Base-by-base conservation (phyloP, 2,329 filamentous ascomycete species). In the Didymella glomerata region DNA sequence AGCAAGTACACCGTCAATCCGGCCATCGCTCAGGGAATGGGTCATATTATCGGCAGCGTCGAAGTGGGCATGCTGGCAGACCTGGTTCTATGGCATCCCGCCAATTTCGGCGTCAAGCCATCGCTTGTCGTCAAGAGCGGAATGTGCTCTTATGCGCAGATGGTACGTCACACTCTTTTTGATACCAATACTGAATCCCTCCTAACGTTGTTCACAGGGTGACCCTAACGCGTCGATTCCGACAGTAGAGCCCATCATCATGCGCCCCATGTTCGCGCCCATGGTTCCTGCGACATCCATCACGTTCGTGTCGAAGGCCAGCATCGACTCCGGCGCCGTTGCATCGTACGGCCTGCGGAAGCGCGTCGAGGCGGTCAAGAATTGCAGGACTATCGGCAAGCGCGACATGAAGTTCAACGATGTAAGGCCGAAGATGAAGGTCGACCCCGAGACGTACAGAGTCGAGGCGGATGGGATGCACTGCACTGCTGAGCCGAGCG, bases 1-100 rank as follows among this genome's bases (percentile, higher is more conserved):
- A 92, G 90, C 80, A 98, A 98, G 81, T 97, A 97, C 77, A 98
- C 94, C 22, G 88, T 98, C 79, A 98, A 98, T 78, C 92, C 94
- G 1, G 92, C 94, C 11, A 83, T 97, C 62, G 88, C 93, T 0
- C 94, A 98, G 77, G 94, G 94, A 2, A 96, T 98, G 88, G 80
- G 83, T 0, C 94, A 97, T 75, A 71, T 96, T 2, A 86, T 98
- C 62, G 94, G 94, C 8, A 94, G 90, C 67, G 79, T 97, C 53
- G 93, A 97, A 80, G 86, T 92, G 0, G 93, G 93, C 49, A 97
- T 97, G 80, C 78, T 97, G 47, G 94, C 94, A 0, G 94, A 98
- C 76, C 76, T 98, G 47, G 91, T 96, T 1, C 72, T 97, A 7
- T 98, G 94, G 94, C 88, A 89, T 47, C 90, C 92, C 7, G 85